Base-by-base conservation (phyloP, 257 asterid genomes). In the Solanum pimpinellifolium region DNA sequence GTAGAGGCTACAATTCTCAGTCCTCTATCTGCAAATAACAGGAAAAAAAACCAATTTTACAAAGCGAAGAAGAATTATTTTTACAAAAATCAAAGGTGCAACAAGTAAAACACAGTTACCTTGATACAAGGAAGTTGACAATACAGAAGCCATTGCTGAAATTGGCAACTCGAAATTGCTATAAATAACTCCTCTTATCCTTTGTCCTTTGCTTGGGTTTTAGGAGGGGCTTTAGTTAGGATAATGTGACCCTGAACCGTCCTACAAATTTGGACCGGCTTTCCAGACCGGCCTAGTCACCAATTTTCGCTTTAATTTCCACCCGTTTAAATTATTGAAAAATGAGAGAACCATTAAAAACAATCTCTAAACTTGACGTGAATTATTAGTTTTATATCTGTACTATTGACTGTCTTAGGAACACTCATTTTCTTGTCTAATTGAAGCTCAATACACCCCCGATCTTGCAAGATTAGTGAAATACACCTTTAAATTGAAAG, bases 1-100 rank as follows among this genome's bases (percentile, higher is more conserved):
- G 49, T 60, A 84, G 62, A 47, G 73, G 72, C 84, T 29, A 66
- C 37, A 13, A 62, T 56, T 52, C 87, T 82, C 62, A 86, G 80
- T 75, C 89, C 91, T 85, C 88, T 85, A 83, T 89, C 91, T 89
- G 89, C 86, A 88, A 83, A 76, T 83, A 20, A 33, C 52, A 35
- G 15, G 1, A 27, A 27, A 59, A 56, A n/a, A 12, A 39, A 10
- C 2, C 41, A 65, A 65, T 78, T 46, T 27, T 27, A 78, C 39
- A 27, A 15, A 47, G 41, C 66, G 47, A 31, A 31, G 25, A 46
- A 77, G 41, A 33, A 8, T 8, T 15, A 31, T 52, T 37, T 52
- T 0, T 0, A 0, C 2, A 10, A 14, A 16, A 44, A 18, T 16
- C 23, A 78, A 78, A 46, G 66, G 10, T 46, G 66, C 9, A 78